These are phyloP conservation scores for Rhodamnia rubescens DNA, from an alignment of 345 rosid species.

Conservation along the genomic window DNA sequence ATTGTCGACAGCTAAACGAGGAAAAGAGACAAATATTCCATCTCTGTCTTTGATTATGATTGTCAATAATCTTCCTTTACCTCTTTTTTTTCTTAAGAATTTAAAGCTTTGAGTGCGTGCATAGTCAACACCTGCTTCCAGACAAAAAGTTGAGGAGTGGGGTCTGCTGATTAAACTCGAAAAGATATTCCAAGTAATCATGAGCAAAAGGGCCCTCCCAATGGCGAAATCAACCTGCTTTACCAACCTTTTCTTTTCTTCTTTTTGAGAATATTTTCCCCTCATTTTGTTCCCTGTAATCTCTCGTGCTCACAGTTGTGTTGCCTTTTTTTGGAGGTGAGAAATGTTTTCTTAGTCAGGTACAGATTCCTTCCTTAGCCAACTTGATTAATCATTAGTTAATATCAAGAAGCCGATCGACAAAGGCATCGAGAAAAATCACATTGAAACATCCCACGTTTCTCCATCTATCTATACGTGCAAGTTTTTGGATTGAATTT, in stretches of 20 bases:
- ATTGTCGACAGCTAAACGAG: not conserved
- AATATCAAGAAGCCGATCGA: not conserved
- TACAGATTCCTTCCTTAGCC: not conserved
- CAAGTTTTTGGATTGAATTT: no score
- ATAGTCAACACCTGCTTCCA: constrained; percentile 40
- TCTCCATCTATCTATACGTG: not conserved
- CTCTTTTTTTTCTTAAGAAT: not conserved
- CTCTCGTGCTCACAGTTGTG: not conserved
- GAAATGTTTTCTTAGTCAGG: not conserved
- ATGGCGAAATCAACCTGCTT: not conserved
- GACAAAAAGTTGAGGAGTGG: constrained; percentile 25
- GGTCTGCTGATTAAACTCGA: constrained; percentile 11
- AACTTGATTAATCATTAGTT: not conserved
- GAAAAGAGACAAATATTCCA: not conserved
- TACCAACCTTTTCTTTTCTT: not conserved
- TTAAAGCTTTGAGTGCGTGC: not conserved
- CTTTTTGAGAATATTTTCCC: not conserved
- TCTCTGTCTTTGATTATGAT: not conserved
- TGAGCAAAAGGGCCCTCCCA: constrained; percentile 12
- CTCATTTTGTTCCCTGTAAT: not conserved
- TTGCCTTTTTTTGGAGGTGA: not conserved
- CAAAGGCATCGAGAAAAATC: not conserved
- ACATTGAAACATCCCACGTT: not conserved
- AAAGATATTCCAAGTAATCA: constrained; percentile 30
- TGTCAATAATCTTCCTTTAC: not conserved